phyloP scores from a whole-genome alignment of 2,329 filamentous ascomycete species.

The Calonectria pseudoreteaudii region DNA sequence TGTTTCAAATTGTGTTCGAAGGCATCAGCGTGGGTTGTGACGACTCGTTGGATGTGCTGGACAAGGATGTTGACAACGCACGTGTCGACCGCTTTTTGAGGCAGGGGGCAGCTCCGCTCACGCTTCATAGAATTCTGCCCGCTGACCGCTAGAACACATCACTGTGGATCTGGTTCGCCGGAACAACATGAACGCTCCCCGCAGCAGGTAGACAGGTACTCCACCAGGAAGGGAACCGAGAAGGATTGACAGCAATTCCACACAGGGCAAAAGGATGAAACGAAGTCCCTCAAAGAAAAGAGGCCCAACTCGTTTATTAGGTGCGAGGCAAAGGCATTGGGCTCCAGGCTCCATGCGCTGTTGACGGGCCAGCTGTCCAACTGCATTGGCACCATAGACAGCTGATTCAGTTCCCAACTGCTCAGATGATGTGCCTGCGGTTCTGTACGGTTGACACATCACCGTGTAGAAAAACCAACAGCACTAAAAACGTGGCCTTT shows the following conservation, averaged over 20 bases:
- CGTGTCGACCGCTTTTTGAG: neutral
- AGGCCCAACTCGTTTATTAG: neutral
- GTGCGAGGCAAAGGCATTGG: neutral
- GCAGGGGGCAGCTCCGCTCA: neutral
- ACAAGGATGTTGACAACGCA: slow-evolving; percentile 4
- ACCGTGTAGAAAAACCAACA: neutral
- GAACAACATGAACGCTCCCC: slow-evolving; percentile 6
- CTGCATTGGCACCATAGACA: neutral
- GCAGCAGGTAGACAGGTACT: neutral
- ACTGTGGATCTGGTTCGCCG: neutral
- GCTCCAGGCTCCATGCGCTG: neutral
- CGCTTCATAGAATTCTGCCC: neutral
- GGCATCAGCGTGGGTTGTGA: neutral
- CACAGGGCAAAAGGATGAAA: neutral
- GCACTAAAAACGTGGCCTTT: neutral
- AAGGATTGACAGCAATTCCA: neutral
- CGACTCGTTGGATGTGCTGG: neutral
- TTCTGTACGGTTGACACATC: slow-evolving; percentile 4
- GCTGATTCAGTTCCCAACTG: neutral
- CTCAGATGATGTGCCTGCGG: neutral
- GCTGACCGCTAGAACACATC: slow-evolving; percentile 9
- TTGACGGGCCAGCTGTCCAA: neutral
- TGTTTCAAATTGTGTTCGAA: neutral
- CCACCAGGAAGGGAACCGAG: neutral
- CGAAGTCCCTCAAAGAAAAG: neutral